Evolutionary conservation across 2,329 filamentous ascomycete genomes (phyloP), one percentile per base, ranked within the genome.

Genomic region (Penicillium nordicum): DNA sequence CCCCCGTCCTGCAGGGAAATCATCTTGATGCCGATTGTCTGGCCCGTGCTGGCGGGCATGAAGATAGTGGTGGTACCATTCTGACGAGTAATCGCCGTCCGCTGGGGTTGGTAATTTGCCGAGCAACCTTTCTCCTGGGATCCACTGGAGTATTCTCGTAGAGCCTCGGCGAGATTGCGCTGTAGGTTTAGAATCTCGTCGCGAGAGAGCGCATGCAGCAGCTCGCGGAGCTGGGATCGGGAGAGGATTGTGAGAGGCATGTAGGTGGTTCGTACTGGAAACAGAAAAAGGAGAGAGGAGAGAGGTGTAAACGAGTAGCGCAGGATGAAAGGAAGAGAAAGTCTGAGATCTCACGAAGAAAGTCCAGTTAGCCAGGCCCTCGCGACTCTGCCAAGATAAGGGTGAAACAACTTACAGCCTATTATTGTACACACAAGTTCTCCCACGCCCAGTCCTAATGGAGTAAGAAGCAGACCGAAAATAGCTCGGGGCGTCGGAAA

Each of bases 141-240:
- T 4, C 82, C 80, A 14, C 84, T 86, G 0, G 85, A 88, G 66
- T 88, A 89, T 66, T 84, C 83, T 63, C 84, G 83, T 5, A 88
- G 75, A 0, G 84, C 83, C 57, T 85, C 81, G 25, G 81, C 80
- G 5, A 88, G 79, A 25, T 78, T 80, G 60, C 78, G 72, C 58
- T 86, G 84, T 8, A 88, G 74, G n/a, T 79, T 72, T 27, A 79
- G 65, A 29, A 87, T 79, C 63, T 87, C 83, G 51, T 84, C 79
- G 50, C 78, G 79, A 38, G 73, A 80, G 49, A 87, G 74, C 12
- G 81, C 80, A 45, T 82, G 76, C 8, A 87, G 77, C 8, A 87
- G 71, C 5, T 72, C 73, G 56, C 78, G 79, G 30, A 87, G 81
- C 61, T 87, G 80, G 12, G 75, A 64, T 64, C 83, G 80, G 25